Conservation (phyloP, 176 grass and related monocot genomes). For the Bromus sterilis region DNA sequence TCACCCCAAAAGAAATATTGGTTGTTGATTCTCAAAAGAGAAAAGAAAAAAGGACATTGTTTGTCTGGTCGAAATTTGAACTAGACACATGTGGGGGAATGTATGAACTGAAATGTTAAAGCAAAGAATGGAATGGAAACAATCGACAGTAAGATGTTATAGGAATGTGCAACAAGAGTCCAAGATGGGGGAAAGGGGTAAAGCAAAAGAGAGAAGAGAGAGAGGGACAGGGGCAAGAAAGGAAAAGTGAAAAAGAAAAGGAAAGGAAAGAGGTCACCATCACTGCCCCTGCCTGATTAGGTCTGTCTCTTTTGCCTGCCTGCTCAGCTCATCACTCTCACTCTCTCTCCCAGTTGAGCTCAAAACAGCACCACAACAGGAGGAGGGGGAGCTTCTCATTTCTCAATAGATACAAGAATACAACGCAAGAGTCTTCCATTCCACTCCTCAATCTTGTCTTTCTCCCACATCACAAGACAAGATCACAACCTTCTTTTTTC, state of each 20-base stretch:
- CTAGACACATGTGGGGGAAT: not conserved
- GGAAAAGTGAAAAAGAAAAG: conserved; percentile 23
- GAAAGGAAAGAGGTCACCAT: conserved; percentile 2
- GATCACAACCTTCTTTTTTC: not conserved
- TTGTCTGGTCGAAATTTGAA: not conserved
- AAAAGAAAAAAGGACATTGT: too few species aligned
- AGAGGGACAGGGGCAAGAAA: conserved; percentile 8
- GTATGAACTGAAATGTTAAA: not conserved
- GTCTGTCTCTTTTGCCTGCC: conserved; percentile 7
- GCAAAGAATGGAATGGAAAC: not conserved
- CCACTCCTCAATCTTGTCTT: conserved; percentile 3
- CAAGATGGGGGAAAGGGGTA: conserved; percentile 8
- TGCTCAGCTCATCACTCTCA: conserved; percentile 6
- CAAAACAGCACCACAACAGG: not conserved
- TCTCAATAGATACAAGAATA: not conserved
- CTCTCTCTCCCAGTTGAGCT: not conserved
- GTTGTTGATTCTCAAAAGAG: too few species aligned
- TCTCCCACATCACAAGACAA: not conserved
- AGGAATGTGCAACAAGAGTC: conserved; percentile 3
- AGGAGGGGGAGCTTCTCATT: not conserved
- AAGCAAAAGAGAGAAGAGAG: conserved; percentile 34
- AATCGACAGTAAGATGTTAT: not conserved
- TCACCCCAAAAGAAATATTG: too few species aligned
- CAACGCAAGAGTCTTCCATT: not conserved
- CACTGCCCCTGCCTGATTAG: conserved; percentile 9